phyloP scores from a whole-genome alignment of 2,329 filamentous ascomycete species.

The Drechslera avenae region DNA sequence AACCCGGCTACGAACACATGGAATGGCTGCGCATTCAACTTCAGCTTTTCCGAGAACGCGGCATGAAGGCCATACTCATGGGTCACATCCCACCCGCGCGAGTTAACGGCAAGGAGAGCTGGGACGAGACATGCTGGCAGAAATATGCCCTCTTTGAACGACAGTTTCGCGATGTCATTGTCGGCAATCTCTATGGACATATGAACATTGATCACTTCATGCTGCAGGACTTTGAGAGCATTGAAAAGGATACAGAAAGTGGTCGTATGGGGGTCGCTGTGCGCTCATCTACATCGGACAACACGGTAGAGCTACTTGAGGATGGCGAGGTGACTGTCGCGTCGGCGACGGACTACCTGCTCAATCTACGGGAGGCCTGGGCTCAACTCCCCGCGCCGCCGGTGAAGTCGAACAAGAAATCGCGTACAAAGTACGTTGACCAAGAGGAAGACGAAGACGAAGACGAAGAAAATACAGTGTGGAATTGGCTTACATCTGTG shows the following conservation, averaged over 20 bases:
- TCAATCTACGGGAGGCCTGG: conserved; percentile 79
- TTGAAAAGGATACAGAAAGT: conserved; percentile 63
- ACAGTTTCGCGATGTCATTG: conserved; percentile 88
- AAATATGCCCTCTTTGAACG: conserved; percentile 91
- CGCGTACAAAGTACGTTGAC: conserved; percentile 14
- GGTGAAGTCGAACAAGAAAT: conserved; percentile 22
- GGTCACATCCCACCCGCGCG: conserved; percentile 93
- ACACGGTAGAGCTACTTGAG: conserved; percentile 31
- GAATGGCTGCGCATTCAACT: conserved; percentile 94
- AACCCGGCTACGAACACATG: conserved; percentile 92
- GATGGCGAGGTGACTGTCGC: conserved; percentile 63
- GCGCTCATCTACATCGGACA: conserved; percentile 28
- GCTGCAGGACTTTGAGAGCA: conserved; percentile 80
- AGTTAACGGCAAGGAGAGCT: conserved; percentile 80
- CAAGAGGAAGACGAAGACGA: conserved; percentile 23
- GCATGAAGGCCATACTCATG: conserved; percentile 92
- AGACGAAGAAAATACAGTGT: conserved; percentile 24
- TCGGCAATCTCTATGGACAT: conserved; percentile 82
- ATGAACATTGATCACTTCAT: conserved; percentile 99
- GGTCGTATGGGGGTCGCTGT: conserved; percentile 48
- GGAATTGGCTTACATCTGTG: conserved; percentile 26
- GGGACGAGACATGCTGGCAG: conserved; percentile 98
- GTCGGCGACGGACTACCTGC: conserved; percentile 79
- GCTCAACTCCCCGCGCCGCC: conserved; percentile 66
- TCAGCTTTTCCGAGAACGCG: conserved; percentile 76